A percentile compares a stretch with the other conserved stretches of the same genome.
Conservation (phyloP, 2,329 filamentous ascomycete species). For the Penicillium sp. region DNA sequence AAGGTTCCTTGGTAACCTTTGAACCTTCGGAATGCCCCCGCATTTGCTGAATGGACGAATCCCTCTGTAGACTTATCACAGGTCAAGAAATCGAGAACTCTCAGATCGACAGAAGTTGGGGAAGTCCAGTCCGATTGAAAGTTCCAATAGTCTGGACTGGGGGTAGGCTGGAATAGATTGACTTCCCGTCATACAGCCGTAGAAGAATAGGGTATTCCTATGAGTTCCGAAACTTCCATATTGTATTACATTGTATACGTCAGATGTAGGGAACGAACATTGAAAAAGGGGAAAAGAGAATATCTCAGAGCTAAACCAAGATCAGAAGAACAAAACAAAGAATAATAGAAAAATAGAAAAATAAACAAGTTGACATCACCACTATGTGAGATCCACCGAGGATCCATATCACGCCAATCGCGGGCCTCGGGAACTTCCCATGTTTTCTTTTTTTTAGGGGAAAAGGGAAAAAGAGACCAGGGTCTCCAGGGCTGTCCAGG, state of each 20-base stretch:
- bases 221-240: conserved; percentile 7
- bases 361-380: too few relatives aligned
- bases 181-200: background rate
- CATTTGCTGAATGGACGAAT: background rate
- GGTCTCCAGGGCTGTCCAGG: too few relatives aligned
- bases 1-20: too few relatives aligned
- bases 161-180: background rate
- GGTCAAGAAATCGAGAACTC: too few relatives aligned
- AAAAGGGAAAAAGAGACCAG: conserved; percentile 2
- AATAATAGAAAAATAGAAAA: too few relatives aligned
- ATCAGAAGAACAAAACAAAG: background rate
- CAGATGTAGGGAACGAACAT: background rate
- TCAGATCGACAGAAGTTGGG: too few relatives aligned
- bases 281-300: background rate
- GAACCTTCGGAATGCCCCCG: conserved; percentile 6
- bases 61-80: too few relatives aligned
- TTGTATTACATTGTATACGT: background rate
- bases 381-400: too few relatives aligned
- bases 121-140: conserved; percentile 1
- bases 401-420: too few relatives aligned
- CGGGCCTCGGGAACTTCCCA: too few relatives aligned
- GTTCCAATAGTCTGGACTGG: background rate
- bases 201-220: background rate
- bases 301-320: too few relatives aligned
- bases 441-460: too few relatives aligned